Percentiles rank a stretch among this genome's conserved stretches.
Conservation (phyloP, 2,329 filamentous ascomycete species). For the Sclerotiophoma versabilis region DNA sequence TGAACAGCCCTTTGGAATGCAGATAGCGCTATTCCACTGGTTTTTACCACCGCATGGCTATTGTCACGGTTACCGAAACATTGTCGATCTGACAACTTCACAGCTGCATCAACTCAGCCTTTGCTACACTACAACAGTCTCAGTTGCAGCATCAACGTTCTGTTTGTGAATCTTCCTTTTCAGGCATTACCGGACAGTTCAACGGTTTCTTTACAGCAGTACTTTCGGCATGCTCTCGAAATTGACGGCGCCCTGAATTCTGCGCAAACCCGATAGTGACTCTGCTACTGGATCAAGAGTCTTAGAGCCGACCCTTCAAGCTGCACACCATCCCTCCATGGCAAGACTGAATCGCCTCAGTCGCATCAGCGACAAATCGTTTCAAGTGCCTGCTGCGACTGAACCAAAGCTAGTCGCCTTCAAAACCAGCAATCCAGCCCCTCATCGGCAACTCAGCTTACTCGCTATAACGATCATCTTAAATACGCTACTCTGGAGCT, state of each 20-base stretch:
- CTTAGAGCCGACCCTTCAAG: neutral
- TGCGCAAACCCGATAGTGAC: neutral
- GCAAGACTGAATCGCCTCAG: constrained; percentile 8
- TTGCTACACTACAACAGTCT: neutral
- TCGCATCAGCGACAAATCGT: constrained; percentile 5
- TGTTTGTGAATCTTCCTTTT: neutral
- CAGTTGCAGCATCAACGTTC: neutral
- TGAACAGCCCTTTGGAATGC: constrained; percentile 14
- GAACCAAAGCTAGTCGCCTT: constrained; percentile 9
- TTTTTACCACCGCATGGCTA: constrained; percentile 9
- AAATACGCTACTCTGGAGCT: constrained; percentile 46
- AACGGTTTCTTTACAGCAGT: neutral
- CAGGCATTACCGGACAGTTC: neutral
- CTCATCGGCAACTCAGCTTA: constrained; percentile 42
- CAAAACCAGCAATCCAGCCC: constrained; percentile 11
- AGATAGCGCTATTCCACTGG: constrained; percentile 4
- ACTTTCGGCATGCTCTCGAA: constrained; percentile 1
- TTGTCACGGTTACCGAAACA: constrained; percentile 15
- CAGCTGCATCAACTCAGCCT: constrained; percentile 5
- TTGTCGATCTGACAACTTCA: constrained; percentile 6
- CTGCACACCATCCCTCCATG: neutral
- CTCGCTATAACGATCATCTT: constrained; percentile 45
- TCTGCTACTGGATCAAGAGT: neutral
- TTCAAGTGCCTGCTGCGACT: neutral
- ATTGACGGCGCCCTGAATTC: neutral